phyloP scores from a whole-genome alignment of 148 eudicot species.

The Amaranthus hypochondriacus region DNA sequence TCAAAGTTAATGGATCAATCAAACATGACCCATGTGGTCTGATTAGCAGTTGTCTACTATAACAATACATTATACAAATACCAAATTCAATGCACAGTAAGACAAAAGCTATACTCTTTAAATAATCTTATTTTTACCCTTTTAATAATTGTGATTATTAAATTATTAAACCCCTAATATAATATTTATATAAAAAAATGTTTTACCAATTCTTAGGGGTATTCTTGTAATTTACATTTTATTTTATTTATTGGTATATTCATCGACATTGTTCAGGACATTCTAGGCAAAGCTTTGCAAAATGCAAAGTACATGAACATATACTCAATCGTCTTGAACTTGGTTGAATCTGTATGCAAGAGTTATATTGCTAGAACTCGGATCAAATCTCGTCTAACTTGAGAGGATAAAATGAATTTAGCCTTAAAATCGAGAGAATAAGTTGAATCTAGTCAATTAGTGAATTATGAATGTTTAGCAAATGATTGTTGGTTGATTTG shows the following conservation, averaged over 20 bases:
- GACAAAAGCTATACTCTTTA: constrained; percentile 19
- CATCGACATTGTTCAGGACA: constrained; percentile 22
- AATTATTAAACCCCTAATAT: background rate
- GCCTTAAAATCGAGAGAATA: background rate
- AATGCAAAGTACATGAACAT: background rate
- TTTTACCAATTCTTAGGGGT: background rate
- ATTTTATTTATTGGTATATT: background rate
- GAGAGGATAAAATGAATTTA: constrained; percentile 10
- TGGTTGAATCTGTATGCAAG: no score
- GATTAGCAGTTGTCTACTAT: constrained; percentile 33
- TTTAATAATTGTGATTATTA: background rate
- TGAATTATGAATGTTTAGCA: background rate
- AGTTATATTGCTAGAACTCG: background rate
- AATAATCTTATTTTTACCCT: constrained; percentile 1
- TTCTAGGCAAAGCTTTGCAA: constrained; percentile 12
- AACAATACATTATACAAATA: constrained; percentile 18
- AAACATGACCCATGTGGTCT: constrained; percentile 39
- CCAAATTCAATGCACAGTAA: constrained; percentile 32
- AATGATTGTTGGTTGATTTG: no score
- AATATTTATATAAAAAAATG: background rate
- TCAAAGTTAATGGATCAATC: constrained; percentile 26
- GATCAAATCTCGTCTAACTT: background rate
- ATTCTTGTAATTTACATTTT: background rate
- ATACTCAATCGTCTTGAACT: no score
- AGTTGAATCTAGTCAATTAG: background rate